A percentile compares a stretch with the other conserved stretches of the same genome.
Conservation (phyloP, 257 asterid species). For the Mentha longifolia region DNA sequence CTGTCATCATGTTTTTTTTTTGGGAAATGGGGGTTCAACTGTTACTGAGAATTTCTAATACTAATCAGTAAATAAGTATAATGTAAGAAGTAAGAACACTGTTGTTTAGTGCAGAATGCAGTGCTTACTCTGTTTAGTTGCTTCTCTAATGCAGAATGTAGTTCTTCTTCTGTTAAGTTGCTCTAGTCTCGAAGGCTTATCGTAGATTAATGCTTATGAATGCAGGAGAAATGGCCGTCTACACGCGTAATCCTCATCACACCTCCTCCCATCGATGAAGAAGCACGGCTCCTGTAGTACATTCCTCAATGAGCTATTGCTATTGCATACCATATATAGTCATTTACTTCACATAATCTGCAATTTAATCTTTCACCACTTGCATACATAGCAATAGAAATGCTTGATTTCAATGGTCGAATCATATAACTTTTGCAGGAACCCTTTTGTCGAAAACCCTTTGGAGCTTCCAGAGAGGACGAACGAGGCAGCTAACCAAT, state of each 20-base stretch:
- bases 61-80: not conserved
- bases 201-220: constrained; percentile 22
- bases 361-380: not conserved
- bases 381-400: not conserved
- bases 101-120: not conserved
- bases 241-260: constrained; percentile 71
- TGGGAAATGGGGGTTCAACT: not conserved
- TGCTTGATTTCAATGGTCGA: not conserved
- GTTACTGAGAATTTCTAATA: not conserved
- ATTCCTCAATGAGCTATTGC: not conserved
- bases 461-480: constrained; percentile 79
- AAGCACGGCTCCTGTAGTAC: constrained; percentile 61
- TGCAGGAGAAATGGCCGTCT: constrained; percentile 81
- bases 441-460: constrained; percentile 49
- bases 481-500: constrained; percentile 72
- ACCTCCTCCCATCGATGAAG: constrained; percentile 90
- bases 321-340: not conserved
- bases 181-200: not conserved
- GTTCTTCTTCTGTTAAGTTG: too few relatives aligned
- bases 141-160: too few relatives aligned
- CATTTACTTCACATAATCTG: not conserved
- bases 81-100: not conserved
- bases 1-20: not conserved
- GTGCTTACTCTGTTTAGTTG: not conserved
- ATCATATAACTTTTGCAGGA: constrained; percentile 34